A percentile compares a stretch with the other conserved stretches of the same genome.
Evolutionary conservation across 169 alveolate species (phyloP).

Genomic region (Fabrea salina): DNA sequence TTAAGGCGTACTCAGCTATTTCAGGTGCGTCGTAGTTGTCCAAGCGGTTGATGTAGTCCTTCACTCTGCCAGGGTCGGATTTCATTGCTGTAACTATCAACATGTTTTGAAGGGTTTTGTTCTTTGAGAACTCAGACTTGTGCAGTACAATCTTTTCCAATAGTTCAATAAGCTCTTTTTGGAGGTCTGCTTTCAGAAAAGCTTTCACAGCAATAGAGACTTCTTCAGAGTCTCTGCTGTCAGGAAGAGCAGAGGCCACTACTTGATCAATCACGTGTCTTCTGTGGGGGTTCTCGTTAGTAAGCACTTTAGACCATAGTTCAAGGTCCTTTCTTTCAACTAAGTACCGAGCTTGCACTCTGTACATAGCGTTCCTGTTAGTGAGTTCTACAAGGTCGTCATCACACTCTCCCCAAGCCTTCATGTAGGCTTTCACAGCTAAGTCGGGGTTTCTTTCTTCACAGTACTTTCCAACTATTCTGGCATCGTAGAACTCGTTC

Average conservation of each 20-base stretch:
- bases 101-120: constrained; percentile 94
- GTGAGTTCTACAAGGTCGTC: constrained; percentile 94
- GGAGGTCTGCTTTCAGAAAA: constrained; percentile 95
- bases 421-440: constrained; percentile 97
- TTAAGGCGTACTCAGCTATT: constrained; percentile 92
- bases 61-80: constrained; percentile 88
- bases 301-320: constrained; percentile 94
- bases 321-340: constrained; percentile 95
- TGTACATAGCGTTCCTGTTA: constrained; percentile 94
- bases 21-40: constrained; percentile 96
- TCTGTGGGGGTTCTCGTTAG: constrained; percentile 88
- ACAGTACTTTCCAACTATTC: constrained; percentile 97
- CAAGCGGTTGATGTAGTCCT: constrained; percentile 95
- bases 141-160: constrained; percentile 95
- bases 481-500: constrained; percentile 95
- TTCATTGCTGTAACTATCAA: constrained; percentile 92
- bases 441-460: constrained; percentile 99
- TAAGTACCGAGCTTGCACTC: constrained; percentile 95
- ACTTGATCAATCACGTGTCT: constrained; percentile 94
- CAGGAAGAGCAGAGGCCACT: constrained; percentile 94
- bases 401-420: constrained; percentile 98
- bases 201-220: constrained; percentile 97
- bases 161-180: constrained; percentile 92
- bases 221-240: constrained; percentile 95
- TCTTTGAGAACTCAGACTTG: constrained; percentile 94